Evolutionary conservation across 2,329 filamentous ascomycete genomes (phyloP).

Genomic region (Pseudogymnoascus sp.): DNA sequence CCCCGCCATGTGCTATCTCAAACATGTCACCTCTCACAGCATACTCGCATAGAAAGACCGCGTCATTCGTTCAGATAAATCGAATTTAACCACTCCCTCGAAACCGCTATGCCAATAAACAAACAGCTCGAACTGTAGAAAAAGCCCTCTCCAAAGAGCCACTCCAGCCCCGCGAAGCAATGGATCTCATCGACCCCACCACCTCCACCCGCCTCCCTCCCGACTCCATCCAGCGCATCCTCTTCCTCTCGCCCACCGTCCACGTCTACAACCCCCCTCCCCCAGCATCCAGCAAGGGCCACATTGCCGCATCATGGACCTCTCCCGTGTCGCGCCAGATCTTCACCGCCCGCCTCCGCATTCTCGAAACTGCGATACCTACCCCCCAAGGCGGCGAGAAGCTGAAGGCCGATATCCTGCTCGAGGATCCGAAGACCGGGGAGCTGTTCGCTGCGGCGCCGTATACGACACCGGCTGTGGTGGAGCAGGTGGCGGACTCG

Average conservation of each 20-base stretch:
- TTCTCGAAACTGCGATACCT: slow-evolving; percentile 63
- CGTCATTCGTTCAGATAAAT: neutral
- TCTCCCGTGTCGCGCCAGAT: slow-evolving; percentile 62
- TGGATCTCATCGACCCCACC: slow-evolving; percentile 51
- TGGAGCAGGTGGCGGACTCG: slow-evolving; percentile 73
- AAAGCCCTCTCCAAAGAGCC: no score
- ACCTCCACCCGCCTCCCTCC: slow-evolving; percentile 60
- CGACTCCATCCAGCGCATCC: slow-evolving; percentile 76
- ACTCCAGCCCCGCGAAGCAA: neutral
- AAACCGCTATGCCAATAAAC: neutral
- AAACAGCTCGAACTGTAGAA: neutral
- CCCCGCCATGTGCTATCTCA: neutral
- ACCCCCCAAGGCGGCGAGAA: slow-evolving; percentile 37
- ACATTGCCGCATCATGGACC: slow-evolving; percentile 73
- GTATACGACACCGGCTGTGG: slow-evolving; percentile 56
- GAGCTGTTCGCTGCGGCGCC: slow-evolving; percentile 79
- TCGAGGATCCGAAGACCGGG: slow-evolving; percentile 66
- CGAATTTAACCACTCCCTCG: neutral
- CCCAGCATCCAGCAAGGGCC: slow-evolving; percentile 67
- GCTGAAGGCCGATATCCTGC: slow-evolving; percentile 65
- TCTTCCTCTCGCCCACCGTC: slow-evolving; percentile 66
- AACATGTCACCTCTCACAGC: neutral
- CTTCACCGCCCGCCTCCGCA: slow-evolving; percentile 74
- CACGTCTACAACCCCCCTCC: slow-evolving; percentile 87
- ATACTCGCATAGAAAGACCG: neutral